Conservation (phyloP, 1,284 basidiomycete species). For the Cryptococcus floricola region DNA sequence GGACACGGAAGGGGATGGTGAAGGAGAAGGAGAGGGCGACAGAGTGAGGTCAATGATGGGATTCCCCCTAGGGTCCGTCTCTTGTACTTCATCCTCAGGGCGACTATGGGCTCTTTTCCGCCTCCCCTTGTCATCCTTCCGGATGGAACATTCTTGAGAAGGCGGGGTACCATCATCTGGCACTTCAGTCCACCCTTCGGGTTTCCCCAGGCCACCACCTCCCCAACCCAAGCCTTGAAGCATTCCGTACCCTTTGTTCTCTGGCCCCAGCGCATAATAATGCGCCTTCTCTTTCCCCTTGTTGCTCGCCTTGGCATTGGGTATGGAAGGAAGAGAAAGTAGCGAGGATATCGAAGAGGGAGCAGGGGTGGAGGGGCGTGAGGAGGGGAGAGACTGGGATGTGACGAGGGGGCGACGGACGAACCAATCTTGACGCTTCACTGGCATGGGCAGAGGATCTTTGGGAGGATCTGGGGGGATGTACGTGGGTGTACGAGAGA, state of each 20-base stretch:
- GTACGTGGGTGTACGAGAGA: background rate
- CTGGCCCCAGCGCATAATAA: constrained; percentile 41
- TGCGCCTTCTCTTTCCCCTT: background rate
- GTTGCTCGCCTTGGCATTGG: background rate
- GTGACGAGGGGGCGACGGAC: constrained; percentile 39
- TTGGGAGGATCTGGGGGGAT: background rate
- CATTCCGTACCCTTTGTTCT: constrained; percentile 42
- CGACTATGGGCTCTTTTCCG: background rate
- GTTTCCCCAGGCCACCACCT: constrained; percentile 41
- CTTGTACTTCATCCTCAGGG: background rate
- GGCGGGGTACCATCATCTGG: background rate
- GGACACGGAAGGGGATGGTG: background rate
- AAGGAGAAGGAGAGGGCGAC: background rate
- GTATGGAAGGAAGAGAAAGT: constrained; percentile 19
- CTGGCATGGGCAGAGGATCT: background rate
- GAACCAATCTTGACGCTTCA: constrained; percentile 39
- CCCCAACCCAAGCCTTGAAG: constrained; percentile 37
- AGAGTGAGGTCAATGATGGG: constrained; percentile 19
- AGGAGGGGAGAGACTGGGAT: constrained; percentile 4
- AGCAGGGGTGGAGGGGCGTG: background rate
- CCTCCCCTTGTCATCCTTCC: background rate
- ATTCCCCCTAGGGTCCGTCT: constrained; percentile 11
- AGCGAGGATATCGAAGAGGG: constrained; percentile 27
- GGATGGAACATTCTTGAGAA: background rate
- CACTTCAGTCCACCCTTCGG: constrained; percentile 18